Conservation (phyloP, 345 rosid genomes). For the Anastatica hierochuntica region DNA sequence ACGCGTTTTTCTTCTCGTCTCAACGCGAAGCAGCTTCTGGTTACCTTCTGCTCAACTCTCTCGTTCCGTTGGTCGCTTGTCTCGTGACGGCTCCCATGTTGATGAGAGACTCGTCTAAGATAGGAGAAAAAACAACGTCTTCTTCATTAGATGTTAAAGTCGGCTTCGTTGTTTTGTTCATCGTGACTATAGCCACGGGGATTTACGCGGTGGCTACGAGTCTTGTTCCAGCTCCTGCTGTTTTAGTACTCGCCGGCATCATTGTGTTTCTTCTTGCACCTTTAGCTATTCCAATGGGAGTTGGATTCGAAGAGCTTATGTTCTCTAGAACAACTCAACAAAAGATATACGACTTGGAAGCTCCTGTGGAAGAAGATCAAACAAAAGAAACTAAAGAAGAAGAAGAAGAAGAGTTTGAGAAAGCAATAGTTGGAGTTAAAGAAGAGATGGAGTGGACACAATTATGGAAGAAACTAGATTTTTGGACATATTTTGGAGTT, state of each 20-base stretch:
- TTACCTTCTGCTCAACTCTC: constrained; percentile 58
- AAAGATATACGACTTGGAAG: constrained; percentile 29
- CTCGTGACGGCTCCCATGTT: constrained; percentile 35
- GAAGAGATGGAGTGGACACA: constrained; percentile 61
- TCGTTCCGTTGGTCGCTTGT: constrained; percentile 38
- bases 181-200: constrained; percentile 56
- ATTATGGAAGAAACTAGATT: constrained; percentile 50
- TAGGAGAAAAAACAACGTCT: not conserved
- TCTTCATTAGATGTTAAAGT: not conserved
- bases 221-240: constrained; percentile 28
- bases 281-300: constrained; percentile 33
- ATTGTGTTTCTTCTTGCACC: constrained; percentile 40
- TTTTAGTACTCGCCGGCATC: constrained; percentile 35
- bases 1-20: constrained; percentile 25
- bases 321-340: not conserved
- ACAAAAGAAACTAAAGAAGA: not conserved
- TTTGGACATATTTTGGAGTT: constrained; percentile 66
- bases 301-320: constrained; percentile 6
- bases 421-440: constrained; percentile 12
- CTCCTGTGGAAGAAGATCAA: constrained; percentile 8
- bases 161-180: constrained; percentile 38
- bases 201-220: constrained; percentile 53
- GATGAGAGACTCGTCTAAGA: constrained; percentile 2
- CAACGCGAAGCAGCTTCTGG: constrained; percentile 31
- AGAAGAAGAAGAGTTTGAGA: constrained; percentile 13